Percentiles rank a stretch among this genome's conserved stretches.
Evolutionary conservation across 2,329 filamentous ascomycete species (phyloP).

Genomic region (Karstenula rhodostoma): DNA sequence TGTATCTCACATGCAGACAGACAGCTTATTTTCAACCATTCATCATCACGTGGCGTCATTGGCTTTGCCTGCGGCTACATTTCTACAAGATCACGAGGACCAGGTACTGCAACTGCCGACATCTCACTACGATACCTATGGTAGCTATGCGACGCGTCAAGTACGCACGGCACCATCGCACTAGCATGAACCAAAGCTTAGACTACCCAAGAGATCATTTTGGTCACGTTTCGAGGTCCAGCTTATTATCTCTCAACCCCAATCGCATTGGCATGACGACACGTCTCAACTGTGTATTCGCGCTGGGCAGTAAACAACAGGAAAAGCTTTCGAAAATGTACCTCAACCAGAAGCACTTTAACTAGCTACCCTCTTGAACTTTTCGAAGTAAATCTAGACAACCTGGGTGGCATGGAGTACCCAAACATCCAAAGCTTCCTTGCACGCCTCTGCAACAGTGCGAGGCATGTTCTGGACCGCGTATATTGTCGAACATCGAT

Average conservation of each 20-base stretch:
- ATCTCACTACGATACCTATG: no score
- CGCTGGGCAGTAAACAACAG: no score
- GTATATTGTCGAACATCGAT: not conserved
- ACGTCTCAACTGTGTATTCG: no score
- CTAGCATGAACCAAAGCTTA: not conserved
- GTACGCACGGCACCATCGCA: not conserved
- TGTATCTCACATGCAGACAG: not conserved
- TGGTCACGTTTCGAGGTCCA: not conserved
- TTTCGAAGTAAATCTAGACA: not conserved
- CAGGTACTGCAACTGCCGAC: not conserved
- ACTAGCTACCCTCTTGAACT: no score
- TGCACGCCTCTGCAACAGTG: not conserved
- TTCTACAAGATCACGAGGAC: not conserved
- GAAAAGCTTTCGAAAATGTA: no score
- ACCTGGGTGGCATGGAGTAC: not conserved
- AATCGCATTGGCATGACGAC: not conserved
- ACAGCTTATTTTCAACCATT: no score
- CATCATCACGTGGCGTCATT: not conserved
- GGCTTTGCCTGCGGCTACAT: not conserved
- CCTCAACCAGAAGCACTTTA: no score
- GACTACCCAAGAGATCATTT: not conserved
- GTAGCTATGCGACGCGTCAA: not conserved
- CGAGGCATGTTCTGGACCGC: not conserved
- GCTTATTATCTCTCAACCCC: not conserved
- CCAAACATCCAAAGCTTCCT: not conserved